Percentiles rank a stretch among this genome's conserved stretches.
These are phyloP conservation scores for Podospora tetraspora DNA, from an alignment of 495 filamentous ascomycete species.

Conservation along the genomic window DNA sequence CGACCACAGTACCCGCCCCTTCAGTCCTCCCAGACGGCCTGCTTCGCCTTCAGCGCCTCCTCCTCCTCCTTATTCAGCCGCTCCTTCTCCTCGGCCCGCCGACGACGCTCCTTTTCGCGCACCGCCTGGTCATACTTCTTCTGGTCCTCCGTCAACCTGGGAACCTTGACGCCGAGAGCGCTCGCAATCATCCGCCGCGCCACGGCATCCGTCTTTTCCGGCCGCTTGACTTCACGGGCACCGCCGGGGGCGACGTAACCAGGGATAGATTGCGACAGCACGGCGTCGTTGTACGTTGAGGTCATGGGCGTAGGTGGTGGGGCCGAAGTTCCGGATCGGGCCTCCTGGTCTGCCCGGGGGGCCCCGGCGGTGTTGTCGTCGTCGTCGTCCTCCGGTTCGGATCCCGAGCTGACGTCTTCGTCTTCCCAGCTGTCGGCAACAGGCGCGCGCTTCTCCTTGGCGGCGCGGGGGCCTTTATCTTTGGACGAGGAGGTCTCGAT, in stretches of 20 bases:
- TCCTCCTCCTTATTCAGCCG: slow-evolving; percentile 56
- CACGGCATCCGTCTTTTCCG: slow-evolving; percentile 89
- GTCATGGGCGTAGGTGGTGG: slow-evolving; percentile 60
- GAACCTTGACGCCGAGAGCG: slow-evolving; percentile 75
- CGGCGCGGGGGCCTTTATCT: slow-evolving; percentile 28
- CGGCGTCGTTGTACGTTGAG: slow-evolving; percentile 38
- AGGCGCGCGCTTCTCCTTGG: slow-evolving; percentile 17
- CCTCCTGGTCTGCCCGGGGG: slow-evolving; percentile 4
- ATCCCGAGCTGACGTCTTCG: slow-evolving; percentile 48
- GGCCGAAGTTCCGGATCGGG: slow-evolving; percentile 33
- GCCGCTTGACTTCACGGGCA: slow-evolving; percentile 39
- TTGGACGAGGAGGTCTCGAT: slow-evolving; percentile 28
- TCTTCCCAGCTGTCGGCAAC: slow-evolving; percentile 87
- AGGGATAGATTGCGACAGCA: slow-evolving; percentile 21
- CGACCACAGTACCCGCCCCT: background rate
- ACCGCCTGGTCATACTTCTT: slow-evolving; percentile 76
- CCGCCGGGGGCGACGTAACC: slow-evolving; percentile 2
- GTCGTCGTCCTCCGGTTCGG: slow-evolving; percentile 24
- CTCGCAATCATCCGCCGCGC: slow-evolving; percentile 86
- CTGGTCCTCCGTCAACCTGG: slow-evolving; percentile 82
- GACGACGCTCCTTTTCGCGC: slow-evolving; percentile 78
- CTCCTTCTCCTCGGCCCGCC: slow-evolving; percentile 66
- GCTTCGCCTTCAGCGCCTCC: slow-evolving; percentile 65
- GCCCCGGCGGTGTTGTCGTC: slow-evolving; percentile 17
- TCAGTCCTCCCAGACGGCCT: slow-evolving; percentile 79